These are phyloP conservation scores for Eucalyptus viminalis DNA, from an alignment of 345 rosid genomes.

Conservation along the genomic window DNA sequence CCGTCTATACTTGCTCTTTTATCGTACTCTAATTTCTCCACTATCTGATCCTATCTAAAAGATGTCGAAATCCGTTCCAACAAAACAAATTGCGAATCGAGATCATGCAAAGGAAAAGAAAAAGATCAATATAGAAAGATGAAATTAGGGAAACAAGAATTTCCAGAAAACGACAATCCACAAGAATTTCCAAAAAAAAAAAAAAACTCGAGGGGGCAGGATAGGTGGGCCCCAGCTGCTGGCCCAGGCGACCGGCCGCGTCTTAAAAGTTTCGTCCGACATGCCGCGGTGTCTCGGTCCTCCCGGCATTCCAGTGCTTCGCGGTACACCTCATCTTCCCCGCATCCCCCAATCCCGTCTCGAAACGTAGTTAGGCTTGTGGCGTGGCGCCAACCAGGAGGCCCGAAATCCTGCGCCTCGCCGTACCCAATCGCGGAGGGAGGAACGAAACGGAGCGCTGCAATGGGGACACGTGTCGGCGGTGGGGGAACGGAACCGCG, in stretches of 20 bases:
- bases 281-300: not conserved
- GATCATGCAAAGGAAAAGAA: not conserved
- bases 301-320: not conserved
- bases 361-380: accelerated
- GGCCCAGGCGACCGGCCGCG: not conserved
- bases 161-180: not conserved
- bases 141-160: not conserved
- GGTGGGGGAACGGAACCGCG: not conserved
- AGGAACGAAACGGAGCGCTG: no score
- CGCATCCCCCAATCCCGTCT: accelerated
- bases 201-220: not conserved
- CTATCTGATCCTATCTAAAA: not conserved
- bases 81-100: not conserved
- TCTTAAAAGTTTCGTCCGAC: not conserved
- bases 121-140: not conserved
- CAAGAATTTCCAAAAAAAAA: no score
- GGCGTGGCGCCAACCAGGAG: not conserved
- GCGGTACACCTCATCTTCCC: not conserved
- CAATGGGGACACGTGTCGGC: not conserved
- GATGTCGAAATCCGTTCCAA: not conserved
- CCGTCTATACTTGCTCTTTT: accelerated
- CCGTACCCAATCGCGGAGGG: not conserved
- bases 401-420: not conserved
- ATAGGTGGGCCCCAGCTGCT: not conserved
- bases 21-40: not conserved